Percentiles rank a stretch among this genome's conserved stretches.
These are phyloP conservation scores for Pythium rishiriense DNA, from an alignment of 352 stramenopile species.

Conservation along the genomic window DNA sequence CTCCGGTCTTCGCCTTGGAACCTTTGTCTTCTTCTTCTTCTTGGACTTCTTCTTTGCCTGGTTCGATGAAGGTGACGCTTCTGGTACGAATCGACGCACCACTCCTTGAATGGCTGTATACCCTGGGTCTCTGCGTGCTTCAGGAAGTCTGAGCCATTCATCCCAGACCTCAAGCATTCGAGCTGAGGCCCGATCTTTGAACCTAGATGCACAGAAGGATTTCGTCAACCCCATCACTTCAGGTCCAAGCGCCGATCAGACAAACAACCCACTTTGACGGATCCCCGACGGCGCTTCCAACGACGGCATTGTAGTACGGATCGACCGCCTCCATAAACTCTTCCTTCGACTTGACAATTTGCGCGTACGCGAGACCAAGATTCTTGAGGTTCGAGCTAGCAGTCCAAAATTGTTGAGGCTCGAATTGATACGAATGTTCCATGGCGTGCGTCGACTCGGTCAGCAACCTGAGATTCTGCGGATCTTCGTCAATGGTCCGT, in stretches of 20 bases:
- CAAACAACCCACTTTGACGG: slow-evolving; percentile 38
- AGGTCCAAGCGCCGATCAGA: neutral
- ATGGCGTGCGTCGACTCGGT: slow-evolving; percentile 72
- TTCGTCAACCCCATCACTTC: neutral
- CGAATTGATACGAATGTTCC: slow-evolving; percentile 65
- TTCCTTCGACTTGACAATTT: slow-evolving; percentile 88
- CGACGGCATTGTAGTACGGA: slow-evolving; percentile 51
- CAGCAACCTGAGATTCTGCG: slow-evolving; percentile 65
- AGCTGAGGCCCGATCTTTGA: slow-evolving; percentile 63
- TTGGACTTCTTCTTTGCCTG: slow-evolving; percentile 17
- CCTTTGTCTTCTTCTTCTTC: slow-evolving; percentile 19
- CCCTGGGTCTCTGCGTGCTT: slow-evolving; percentile 46
- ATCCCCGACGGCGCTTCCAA: slow-evolving; percentile 42
- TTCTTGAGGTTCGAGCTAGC: slow-evolving; percentile 88
- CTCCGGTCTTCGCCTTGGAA: neutral
- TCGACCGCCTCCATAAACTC: slow-evolving; percentile 41
- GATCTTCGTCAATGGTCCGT: slow-evolving; percentile 70
- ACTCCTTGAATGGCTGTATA: slow-evolving; percentile 52
- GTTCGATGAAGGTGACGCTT: neutral
- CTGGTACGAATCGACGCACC: slow-evolving; percentile 50
- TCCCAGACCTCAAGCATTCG: slow-evolving; percentile 76
- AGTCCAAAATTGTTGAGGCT: slow-evolving; percentile 63
- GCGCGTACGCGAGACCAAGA: slow-evolving; percentile 91
- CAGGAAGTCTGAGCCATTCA: slow-evolving; percentile 52
- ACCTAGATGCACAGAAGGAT: slow-evolving; percentile 29